A percentile compares a stretch with the other conserved stretches of the same genome.
Conservation (phyloP, 2,329 filamentous ascomycete genomes). For the Curvularia verruculosa region DNA sequence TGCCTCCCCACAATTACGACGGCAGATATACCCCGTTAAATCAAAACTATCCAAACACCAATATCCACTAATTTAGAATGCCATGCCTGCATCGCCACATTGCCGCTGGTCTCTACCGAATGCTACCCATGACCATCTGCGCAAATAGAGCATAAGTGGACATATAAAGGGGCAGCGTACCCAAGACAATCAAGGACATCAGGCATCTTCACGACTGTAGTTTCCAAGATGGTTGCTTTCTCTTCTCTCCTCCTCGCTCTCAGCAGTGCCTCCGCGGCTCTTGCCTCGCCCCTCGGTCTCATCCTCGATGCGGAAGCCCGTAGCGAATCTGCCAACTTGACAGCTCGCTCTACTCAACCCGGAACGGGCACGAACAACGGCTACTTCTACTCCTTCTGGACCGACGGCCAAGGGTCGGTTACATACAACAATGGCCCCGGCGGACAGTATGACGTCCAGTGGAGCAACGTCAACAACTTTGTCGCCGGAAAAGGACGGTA, state of each 20-base stretch:
- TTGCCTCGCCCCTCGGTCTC: conserved; percentile 39
- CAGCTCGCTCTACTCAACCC: conserved; percentile 25
- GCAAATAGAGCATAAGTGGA: conserved; percentile 5
- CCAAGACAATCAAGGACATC: conserved; percentile 9
- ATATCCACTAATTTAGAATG: conserved; percentile 16
- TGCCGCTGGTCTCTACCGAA: background rate
- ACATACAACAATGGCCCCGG: conserved; percentile 60
- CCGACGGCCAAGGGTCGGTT: conserved; percentile 57
- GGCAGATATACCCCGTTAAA: conserved; percentile 31
- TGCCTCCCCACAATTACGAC: conserved; percentile 29
- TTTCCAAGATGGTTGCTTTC: conserved; percentile 37
- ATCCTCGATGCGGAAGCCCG: conserved; percentile 23
- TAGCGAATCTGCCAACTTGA: conserved; percentile 21
- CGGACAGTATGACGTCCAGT: conserved; percentile 55
- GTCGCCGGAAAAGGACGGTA: conserved; percentile 64
- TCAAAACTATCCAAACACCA: conserved; percentile 5
- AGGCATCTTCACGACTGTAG: conserved; percentile 12
- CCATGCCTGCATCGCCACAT: conserved; percentile 21
- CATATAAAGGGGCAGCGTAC: conserved; percentile 27
- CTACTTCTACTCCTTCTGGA: conserved; percentile 61
- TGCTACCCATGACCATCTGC: conserved; percentile 5
- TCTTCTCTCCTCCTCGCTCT: conserved; percentile 39
- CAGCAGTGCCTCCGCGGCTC: conserved; percentile 31
- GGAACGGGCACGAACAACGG: conserved; percentile 40
- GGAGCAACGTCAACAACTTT: conserved; percentile 61